phyloP scores from a whole-genome alignment of 1,139 yeast species.

The Taphrina flavorubra region DNA sequence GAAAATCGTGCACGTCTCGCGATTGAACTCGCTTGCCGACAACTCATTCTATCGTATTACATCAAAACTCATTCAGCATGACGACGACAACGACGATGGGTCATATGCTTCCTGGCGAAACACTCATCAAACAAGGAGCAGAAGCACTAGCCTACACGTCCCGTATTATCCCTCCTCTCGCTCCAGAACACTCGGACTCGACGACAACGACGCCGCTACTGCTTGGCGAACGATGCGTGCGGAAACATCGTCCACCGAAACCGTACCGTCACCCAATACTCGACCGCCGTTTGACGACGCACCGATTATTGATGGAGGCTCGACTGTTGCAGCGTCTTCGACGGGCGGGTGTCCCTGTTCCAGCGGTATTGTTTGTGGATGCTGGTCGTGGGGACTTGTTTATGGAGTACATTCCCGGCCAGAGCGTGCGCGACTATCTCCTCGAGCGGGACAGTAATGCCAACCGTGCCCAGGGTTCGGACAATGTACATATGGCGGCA shows the following conservation, averaged over 20 bases:
- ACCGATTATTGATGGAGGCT: constrained; percentile 83
- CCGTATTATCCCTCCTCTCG: constrained; percentile 57
- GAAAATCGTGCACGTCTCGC: no score
- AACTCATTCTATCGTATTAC: no score
- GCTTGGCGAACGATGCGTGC: constrained; percentile 60
- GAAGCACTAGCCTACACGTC: constrained; percentile 84
- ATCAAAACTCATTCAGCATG: no score
- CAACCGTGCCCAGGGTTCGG: no score
- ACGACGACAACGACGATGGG: background rate
- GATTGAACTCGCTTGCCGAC: no score
- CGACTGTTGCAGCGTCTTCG: constrained; percentile 70
- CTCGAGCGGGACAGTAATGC: constrained; percentile 5
- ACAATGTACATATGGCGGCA: no score
- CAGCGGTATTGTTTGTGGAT: constrained; percentile 73
- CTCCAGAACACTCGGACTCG: background rate
- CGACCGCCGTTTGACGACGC: constrained; percentile 75
- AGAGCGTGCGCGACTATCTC: constrained; percentile 45
- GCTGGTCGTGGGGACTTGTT: constrained; percentile 79
- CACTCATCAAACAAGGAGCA: constrained; percentile 86
- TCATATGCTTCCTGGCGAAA: constrained; percentile 48
- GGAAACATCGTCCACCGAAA: constrained; percentile 88
- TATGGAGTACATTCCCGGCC: constrained; percentile 75
- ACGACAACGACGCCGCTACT: background rate
- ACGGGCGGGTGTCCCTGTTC: constrained; percentile 66
- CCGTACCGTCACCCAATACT: constrained; percentile 85